Conservation (phyloP, 805 yeast species). For the Pichia exigua region DNA sequence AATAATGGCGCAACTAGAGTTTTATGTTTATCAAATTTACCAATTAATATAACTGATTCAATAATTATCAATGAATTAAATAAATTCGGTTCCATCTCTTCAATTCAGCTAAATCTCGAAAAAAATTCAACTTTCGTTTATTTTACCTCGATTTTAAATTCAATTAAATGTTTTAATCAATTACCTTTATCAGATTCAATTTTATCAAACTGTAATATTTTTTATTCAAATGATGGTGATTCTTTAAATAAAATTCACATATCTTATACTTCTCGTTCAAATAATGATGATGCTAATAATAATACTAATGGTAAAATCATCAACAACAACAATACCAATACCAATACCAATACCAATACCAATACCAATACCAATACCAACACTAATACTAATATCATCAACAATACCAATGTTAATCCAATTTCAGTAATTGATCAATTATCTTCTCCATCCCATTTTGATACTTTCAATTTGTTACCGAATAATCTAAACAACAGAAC, state of each 20-base stretch:
- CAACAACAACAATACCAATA: background rate
- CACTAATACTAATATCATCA: too few relatives aligned
- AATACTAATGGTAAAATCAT: too few relatives aligned
- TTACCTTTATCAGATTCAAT: slow-evolving; percentile 21
- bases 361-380: too few relatives aligned
- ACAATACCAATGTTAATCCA: too few relatives aligned
- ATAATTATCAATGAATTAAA: slow-evolving; percentile 26
- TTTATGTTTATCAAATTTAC: slow-evolving; percentile 21
- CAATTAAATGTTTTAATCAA: slow-evolving; percentile 38
- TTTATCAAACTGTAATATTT: slow-evolving; percentile 20
- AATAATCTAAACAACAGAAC: slow-evolving; percentile 49
- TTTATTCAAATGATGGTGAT: slow-evolving; percentile 23
- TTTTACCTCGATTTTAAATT: slow-evolving; percentile 39
- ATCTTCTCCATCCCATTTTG: background rate
- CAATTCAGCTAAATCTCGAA: slow-evolving; percentile 21
- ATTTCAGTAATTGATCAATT: background rate
- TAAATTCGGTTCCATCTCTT: slow-evolving; percentile 36
- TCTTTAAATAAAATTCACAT: background rate
- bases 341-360: background rate
- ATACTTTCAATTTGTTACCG: background rate
- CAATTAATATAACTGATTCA: slow-evolving; percentile 9
- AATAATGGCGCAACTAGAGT: slow-evolving; percentile 27
- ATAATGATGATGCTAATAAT: background rate
- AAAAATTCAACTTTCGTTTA: slow-evolving; percentile 27
- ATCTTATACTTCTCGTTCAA: background rate